Evolutionary conservation across 306 rosid species (phyloP).

Genomic region (Cucurbita maxima): DNA sequence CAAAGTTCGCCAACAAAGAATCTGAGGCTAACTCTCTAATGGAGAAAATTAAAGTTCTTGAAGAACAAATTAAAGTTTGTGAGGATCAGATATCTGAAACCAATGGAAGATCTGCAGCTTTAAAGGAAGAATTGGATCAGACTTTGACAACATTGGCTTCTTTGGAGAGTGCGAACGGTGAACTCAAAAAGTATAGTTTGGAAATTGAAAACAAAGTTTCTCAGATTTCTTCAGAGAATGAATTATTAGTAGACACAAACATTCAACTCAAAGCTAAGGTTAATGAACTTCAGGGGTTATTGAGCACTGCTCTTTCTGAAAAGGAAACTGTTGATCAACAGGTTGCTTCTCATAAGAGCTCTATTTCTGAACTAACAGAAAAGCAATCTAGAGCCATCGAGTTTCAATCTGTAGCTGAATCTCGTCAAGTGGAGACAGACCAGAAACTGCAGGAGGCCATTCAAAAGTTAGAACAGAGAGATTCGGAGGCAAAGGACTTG

Average conservation of each 20-base stretch:
- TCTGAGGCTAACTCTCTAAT: conserved; percentile 58
- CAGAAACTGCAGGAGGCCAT: conserved; percentile 37
- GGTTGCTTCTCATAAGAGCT: conserved; percentile 52
- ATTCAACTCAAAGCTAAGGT: conserved; percentile 60
- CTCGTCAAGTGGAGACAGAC: conserved; percentile 34
- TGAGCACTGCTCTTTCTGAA: conserved; percentile 45
- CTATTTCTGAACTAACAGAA: conserved; percentile 45
- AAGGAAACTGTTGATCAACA: conserved; percentile 41
- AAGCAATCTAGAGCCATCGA: conserved; percentile 52
- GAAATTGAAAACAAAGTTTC: conserved; percentile 50
- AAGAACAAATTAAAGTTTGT: conserved; percentile 29
- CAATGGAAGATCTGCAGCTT: conserved; percentile 23
- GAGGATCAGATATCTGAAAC: conserved; percentile 33
- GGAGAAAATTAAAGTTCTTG: conserved; percentile 49
- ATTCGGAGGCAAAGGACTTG: conserved; percentile 65
- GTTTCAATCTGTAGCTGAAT: conserved; percentile 34
- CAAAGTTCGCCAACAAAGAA: conserved; percentile 37
- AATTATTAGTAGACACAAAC: conserved; percentile 62
- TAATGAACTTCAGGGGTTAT: conserved; percentile 59
- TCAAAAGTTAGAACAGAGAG: conserved; percentile 38
- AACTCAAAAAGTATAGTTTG: conserved; percentile 32
- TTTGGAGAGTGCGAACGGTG: conserved; percentile 46
- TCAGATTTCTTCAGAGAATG: conserved; percentile 54
- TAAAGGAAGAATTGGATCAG: conserved; percentile 44
- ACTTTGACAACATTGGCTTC: conserved; percentile 38